phyloP scores from a whole-genome alignment of 208 protist species.

The Leishmania tarentolae region DNA sequence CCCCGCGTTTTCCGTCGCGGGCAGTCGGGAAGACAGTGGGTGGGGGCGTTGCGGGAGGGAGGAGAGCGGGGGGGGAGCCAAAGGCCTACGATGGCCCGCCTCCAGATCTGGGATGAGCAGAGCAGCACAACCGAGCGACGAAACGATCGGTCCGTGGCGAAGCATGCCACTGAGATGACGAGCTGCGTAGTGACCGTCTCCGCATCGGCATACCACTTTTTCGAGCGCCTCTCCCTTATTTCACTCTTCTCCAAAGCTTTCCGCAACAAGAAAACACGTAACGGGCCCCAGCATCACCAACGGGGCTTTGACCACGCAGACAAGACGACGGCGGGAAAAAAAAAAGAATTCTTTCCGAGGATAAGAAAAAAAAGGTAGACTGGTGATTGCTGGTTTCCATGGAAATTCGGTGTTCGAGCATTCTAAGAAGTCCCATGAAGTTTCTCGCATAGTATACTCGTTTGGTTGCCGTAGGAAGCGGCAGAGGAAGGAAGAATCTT shows the following conservation, averaged over 20 bases:
- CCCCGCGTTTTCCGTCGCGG: too few species aligned
- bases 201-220: background rate
- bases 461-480: background rate
- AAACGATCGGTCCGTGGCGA: background rate
- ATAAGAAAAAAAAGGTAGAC: background rate
- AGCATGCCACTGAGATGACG: background rate
- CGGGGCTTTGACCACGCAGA: conserved; percentile 11
- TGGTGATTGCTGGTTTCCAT: background rate
- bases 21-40: background rate
- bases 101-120: background rate
- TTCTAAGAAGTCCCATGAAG: background rate
- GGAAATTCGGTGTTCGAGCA: background rate
- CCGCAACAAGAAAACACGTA: background rate
- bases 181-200: too few species aligned
- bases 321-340: too few species aligned
- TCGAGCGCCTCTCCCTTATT: too few species aligned
- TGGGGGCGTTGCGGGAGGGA: too few species aligned
- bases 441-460: background rate
- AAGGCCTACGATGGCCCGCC: background rate
- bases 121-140: too few species aligned
- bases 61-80: background rate
- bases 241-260: background rate
- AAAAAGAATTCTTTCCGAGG: background rate
- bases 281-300: background rate
- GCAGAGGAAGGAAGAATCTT: background rate